These are phyloP conservation scores for Phialocephala sp. DNA, from an alignment of 2,329 filamentous ascomycete species.

Conservation along the genomic window DNA sequence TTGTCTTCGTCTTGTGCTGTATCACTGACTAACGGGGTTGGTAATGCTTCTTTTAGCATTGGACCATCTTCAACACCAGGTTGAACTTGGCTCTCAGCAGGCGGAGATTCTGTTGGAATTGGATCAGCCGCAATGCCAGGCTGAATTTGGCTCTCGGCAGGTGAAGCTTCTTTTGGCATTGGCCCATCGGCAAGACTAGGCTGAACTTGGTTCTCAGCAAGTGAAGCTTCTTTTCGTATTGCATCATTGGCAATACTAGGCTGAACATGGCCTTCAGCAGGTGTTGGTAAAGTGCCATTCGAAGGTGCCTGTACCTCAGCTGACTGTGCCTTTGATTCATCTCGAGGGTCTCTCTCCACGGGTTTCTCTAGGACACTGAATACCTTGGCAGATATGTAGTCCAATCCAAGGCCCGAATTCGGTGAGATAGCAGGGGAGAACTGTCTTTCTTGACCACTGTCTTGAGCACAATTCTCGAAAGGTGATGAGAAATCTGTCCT, in stretches of 20 bases:
- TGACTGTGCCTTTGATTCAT: neutral
- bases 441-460: neutral
- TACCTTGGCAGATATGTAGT: neutral
- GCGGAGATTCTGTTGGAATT: neutral
- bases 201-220: neutral
- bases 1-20: neutral
- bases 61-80: neutral
- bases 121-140: too few species aligned
- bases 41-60: neutral
- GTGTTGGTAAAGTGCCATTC: too few species aligned
- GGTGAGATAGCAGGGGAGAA: slow-evolving; percentile 5
- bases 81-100: neutral
- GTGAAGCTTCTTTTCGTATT: neutral
- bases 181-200: neutral
- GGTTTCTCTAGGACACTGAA: neutral
- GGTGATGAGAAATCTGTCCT: slow-evolving; percentile 8
- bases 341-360: neutral
- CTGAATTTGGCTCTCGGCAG: too few species aligned
- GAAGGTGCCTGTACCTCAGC: neutral
- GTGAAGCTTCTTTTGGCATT: neutral
- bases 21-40: neutral
- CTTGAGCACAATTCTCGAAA: neutral
- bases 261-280: too few species aligned
- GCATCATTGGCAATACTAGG: neutral
- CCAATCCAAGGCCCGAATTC: slow-evolving; percentile 7